A percentile compares a stretch with the other conserved stretches of the same genome.
phyloP scores from a whole-genome alignment of 2,329 filamentous ascomycete genomes.

The Paramyrothecium sp. region DNA sequence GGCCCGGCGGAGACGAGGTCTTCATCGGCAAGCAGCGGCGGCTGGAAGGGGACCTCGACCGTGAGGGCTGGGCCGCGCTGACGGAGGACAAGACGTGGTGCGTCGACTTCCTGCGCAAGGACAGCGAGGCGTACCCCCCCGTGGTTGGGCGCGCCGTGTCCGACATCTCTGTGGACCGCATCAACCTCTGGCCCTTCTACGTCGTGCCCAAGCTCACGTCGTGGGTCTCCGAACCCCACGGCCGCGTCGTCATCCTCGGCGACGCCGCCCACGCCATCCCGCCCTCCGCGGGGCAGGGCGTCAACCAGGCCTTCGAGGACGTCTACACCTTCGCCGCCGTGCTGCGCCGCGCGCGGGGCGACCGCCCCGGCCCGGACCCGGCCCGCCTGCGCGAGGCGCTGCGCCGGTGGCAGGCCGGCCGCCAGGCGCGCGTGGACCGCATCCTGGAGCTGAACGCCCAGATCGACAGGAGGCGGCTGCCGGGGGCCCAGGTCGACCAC shows the following conservation, averaged over 20 bases:
- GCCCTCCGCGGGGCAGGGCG: conserved; percentile 43
- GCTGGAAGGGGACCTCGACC: conserved; percentile 31
- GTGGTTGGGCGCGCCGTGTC: conserved; percentile 32
- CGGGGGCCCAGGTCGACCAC: conserved; percentile 24
- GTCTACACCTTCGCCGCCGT: conserved; percentile 42
- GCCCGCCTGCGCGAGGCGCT: not conserved
- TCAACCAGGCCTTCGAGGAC: conserved; percentile 50
- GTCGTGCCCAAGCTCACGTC: conserved; percentile 42
- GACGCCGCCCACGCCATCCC: conserved; percentile 49
- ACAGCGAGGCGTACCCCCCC: conserved; percentile 32
- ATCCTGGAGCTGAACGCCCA: conserved; percentile 46
- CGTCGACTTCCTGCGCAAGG: conserved; percentile 29
- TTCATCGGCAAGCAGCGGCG: conserved; percentile 45
- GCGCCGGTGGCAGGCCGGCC: conserved; percentile 43
- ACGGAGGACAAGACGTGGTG: conserved; percentile 34
- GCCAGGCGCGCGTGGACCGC: conserved; percentile 45
- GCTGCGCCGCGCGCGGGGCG: conserved; percentile 20
- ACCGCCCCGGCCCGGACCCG: conserved; percentile 18
- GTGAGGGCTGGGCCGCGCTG: conserved; percentile 40
- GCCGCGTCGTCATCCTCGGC: conserved; percentile 42
- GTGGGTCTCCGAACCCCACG: conserved; percentile 35
- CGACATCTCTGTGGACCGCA: conserved; percentile 22
- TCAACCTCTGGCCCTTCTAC: conserved; percentile 51
- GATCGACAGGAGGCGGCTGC: conserved; percentile 46
- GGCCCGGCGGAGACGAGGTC: conserved; percentile 44